Conservation (phyloP, 2,329 filamentous ascomycete species). For the Calonectria leucothoes region DNA sequence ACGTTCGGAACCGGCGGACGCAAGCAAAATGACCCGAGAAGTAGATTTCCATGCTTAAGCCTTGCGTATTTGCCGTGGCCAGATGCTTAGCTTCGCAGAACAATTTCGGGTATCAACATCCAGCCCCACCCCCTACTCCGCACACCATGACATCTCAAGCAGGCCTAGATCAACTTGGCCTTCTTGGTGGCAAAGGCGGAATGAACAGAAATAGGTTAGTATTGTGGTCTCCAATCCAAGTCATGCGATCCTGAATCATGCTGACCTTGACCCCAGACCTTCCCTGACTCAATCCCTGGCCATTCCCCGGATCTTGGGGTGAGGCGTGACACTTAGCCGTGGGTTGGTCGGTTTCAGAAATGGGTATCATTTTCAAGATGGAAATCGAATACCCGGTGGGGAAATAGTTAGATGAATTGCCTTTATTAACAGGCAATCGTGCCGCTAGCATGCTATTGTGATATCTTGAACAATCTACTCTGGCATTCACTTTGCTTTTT, state of each 20-base stretch:
- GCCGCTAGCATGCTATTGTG: not conserved
- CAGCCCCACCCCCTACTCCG: constrained; percentile 11
- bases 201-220: not conserved
- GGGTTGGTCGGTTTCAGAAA: constrained; percentile 13
- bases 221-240: not conserved
- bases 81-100: not conserved
- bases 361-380: constrained; percentile 13
- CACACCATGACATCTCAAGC: not conserved
- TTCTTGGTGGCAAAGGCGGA: not conserved
- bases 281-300: not conserved
- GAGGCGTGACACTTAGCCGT: constrained; percentile 8
- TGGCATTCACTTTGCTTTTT: not conserved
- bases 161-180: not conserved
- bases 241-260: not conserved
- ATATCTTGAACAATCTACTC: not conserved
- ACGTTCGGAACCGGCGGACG: not conserved
- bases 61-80: not conserved
- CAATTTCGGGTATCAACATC: constrained; percentile 11
- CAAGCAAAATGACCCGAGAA: not conserved
- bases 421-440: constrained; percentile 2
- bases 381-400: constrained; percentile 7
- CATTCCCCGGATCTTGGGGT: not conserved
- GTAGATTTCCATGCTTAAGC: not conserved
- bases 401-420: not conserved
- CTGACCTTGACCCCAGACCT: not conserved